A percentile compares a stretch with the other conserved stretches of the same genome.
Conservation (phyloP, 1,284 basidiomycete species). For the Tilletia indica region DNA sequence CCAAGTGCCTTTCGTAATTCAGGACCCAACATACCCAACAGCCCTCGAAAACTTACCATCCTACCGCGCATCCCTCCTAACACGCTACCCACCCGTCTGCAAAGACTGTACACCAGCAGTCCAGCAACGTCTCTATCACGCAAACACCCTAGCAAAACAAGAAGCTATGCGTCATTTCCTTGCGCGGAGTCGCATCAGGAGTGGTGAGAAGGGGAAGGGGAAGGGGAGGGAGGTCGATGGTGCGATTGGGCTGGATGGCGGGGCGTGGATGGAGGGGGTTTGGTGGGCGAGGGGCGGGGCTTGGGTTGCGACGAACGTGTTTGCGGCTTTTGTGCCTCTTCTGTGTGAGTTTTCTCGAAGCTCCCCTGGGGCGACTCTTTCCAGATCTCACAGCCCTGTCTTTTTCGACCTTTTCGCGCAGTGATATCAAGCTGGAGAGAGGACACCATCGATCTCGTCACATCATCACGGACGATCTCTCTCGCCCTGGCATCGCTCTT, state of each 20-base stretch:
- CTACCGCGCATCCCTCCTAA: conserved; percentile 37
- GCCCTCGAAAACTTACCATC: conserved; percentile 28
- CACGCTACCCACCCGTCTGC: conserved; percentile 42
- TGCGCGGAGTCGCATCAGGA: conserved; percentile 8
- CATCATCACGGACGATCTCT: neutral
- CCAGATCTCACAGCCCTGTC: too few species aligned
- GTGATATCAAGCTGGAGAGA: too few species aligned
- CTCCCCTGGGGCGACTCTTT: neutral
- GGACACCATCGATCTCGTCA: neutral
- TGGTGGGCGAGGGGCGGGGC: neutral
- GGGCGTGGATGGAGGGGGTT: neutral
- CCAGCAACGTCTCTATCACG: conserved; percentile 27
- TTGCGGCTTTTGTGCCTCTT: neutral
- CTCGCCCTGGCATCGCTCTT: neutral
- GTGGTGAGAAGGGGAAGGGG: conserved; percentile 21
- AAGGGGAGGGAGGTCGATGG: conserved; percentile 25
- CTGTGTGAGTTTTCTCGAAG: neutral
- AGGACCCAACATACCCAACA: conserved; percentile 29
- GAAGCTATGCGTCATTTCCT: conserved; percentile 15
- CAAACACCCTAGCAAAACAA: conserved; percentile 21
- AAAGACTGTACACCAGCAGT: conserved; percentile 30
- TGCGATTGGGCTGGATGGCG: neutral
- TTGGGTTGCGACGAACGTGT: neutral
- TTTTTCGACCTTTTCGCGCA: neutral
- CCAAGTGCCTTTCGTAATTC: neutral